Evolutionary conservation across 176 grass and related monocot species (phyloP).

Genomic region (Carex pumila): DNA sequence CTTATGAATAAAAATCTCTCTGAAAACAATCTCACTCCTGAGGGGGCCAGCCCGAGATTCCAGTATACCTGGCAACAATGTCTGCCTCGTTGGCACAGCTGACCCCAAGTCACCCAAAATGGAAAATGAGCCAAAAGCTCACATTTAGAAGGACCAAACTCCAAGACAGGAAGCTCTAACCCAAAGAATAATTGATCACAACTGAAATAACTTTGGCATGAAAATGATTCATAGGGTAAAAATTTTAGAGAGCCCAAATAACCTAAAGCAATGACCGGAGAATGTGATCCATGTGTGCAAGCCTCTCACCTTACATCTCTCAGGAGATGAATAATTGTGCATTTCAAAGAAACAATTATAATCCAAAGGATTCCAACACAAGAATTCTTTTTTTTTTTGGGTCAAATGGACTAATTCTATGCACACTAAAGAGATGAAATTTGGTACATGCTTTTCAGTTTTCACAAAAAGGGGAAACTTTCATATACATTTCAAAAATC

Average conservation of each 20-base stretch:
- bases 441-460: not conserved
- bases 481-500: conserved; percentile 8
- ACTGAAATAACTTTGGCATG: not conserved
- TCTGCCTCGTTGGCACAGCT: not conserved
- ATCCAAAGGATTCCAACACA: not conserved
- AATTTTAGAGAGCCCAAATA: not conserved
- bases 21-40: not conserved
- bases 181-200: not conserved
- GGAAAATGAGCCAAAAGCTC: not conserved
- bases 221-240: not conserved
- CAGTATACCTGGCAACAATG: not conserved
- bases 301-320: not conserved
- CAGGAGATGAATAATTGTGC: not conserved
- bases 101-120: not conserved
- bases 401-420: not conserved
- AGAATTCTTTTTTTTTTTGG: not conserved
- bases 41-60: not conserved
- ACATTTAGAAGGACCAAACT: not conserved
- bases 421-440: not conserved
- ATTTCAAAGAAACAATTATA: not conserved
- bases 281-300: not conserved
- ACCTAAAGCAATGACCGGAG: not conserved
- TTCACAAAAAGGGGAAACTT: not conserved
- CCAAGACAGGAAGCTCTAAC: not conserved
- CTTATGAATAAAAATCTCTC: not conserved